These are phyloP conservation scores for Mycocentrospora acerina DNA, from an alignment of 2,329 filamentous ascomycete species.

Conservation along the genomic window DNA sequence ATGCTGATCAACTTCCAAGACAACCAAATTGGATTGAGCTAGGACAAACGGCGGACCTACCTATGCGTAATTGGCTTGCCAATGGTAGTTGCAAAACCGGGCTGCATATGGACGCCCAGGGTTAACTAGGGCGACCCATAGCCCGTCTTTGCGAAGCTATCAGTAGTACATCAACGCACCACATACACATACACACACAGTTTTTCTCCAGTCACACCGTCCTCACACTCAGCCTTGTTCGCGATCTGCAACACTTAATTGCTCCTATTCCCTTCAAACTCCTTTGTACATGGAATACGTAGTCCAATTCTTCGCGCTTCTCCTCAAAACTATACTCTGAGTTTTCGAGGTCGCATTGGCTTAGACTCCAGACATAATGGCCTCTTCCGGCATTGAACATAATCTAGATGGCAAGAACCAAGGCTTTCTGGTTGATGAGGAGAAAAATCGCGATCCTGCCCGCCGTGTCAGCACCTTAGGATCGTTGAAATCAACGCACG, in stretches of 20 bases:
- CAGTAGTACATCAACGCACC: too few relatives aligned
- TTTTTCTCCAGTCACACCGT: constrained; percentile 12
- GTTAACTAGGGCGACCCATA: constrained; percentile 9
- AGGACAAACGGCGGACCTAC: constrained; percentile 4
- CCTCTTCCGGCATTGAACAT: constrained; percentile 39
- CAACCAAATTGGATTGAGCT: background rate
- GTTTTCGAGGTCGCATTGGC: constrained; percentile 4
- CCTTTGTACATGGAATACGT: constrained; percentile 35
- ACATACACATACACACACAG: too few relatives aligned
- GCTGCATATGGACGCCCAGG: constrained; percentile 9
- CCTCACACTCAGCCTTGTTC: constrained; percentile 7
- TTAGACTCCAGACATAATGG: constrained; percentile 24
- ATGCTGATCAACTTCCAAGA: too few relatives aligned
- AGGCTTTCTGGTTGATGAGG: constrained; percentile 18
- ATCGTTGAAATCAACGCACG: constrained; percentile 34
- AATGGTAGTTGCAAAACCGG: constrained; percentile 14
- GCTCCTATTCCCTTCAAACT: too few relatives aligned
- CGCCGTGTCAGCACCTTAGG: constrained; percentile 26
- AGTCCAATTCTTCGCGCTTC: constrained; percentile 37
- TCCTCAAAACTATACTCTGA: constrained; percentile 38
- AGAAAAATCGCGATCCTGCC: constrained; percentile 26
- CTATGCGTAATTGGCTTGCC: constrained; percentile 8
- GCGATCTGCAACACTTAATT: constrained; percentile 6
- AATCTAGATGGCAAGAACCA: constrained; percentile 13
- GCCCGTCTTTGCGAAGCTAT: constrained; percentile 5